Base-by-base conservation (phyloP, 73 alveolate genomes). In the Halteria grandinella region DNA sequence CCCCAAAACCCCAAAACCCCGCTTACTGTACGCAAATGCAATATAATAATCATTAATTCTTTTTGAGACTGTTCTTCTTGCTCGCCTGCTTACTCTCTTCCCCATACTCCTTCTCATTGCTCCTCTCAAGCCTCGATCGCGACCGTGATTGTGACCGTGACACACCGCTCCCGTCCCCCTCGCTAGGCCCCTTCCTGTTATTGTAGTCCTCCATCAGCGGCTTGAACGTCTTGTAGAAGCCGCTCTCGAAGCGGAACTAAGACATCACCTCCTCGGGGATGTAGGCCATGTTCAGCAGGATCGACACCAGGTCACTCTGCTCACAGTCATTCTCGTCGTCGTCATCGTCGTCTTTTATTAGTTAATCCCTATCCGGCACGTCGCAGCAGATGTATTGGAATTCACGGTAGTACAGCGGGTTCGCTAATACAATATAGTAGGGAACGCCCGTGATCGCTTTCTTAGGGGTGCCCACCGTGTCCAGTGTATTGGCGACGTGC, bases 361-460 rank as follows among this genome's bases (percentile, higher is more conserved):
- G 43, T 20, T 47, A 18, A 40, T 75, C 47, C 44, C 87, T 55
- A 15, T 75, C 87, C 15, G 79, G 57, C 10, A 75, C 87, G 20
- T 58, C 76, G 40, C 63, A 58, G 50, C 77, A 24, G 27, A 60
- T 60, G 24, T 75, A 75, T 33, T 75, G 52, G 71, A 75, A 75
- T 23, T 75, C 54, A 27, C 57, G 57, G 7, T 34, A 27, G 25
- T 75, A 75, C 8, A 15, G 12, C 1, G 87, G 87, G 29, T 75
- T 75, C 10, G 87, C 87, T 15, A 75, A 23, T 3, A 75, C 54
- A 0, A 53, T 66, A 60, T 75, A 75, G 45, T 64, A 70, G 15
- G 63, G 84, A 1, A 70, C 84, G n/a, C 69, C 69, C 8, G 53
- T 31, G 15, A 70, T 70, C 70, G 50, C 53, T 70, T 70, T 70